A percentile compares a stretch with the other conserved stretches of the same genome.
These are phyloP conservation scores for Oryza australiensis DNA, from an alignment of 176 grass and related monocot genomes.

Conservation along the genomic window DNA sequence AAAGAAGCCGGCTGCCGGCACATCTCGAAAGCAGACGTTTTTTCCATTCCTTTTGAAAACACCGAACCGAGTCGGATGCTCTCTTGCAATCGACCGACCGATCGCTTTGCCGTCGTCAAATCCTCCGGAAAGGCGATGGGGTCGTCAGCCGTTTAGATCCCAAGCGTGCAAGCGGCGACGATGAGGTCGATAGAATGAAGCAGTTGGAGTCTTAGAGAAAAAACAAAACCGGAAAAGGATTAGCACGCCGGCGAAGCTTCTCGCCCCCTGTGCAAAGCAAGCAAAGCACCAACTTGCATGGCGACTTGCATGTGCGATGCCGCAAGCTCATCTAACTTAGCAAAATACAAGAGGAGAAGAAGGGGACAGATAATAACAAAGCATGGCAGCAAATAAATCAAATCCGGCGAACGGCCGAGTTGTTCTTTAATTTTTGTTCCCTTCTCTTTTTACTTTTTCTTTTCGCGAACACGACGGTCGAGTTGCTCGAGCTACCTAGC, in stretches of 20 bases:
- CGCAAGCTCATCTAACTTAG: neutral
- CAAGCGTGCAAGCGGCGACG: neutral
- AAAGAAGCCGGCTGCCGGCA: neutral
- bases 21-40: too few species aligned
- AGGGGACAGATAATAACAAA: neutral
- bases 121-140: neutral
- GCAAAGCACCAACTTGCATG: constrained; percentile 27
- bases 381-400: neutral
- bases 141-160: neutral
- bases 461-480: too few species aligned
- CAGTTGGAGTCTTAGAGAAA: neutral
- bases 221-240: neutral
- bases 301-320: constrained; percentile 25
- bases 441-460: too few species aligned
- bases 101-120: neutral
- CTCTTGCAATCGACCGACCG: neutral
- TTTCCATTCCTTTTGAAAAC: neutral
- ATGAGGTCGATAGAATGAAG: neutral
- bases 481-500: neutral
- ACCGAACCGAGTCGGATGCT: neutral
- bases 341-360: neutral
- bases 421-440: neutral
- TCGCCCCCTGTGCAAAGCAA: neutral
- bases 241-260: constrained; percentile 3
- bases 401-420: neutral